Conservation (phyloP, 305 asterid genomes). For the Andrographis paniculata region DNA sequence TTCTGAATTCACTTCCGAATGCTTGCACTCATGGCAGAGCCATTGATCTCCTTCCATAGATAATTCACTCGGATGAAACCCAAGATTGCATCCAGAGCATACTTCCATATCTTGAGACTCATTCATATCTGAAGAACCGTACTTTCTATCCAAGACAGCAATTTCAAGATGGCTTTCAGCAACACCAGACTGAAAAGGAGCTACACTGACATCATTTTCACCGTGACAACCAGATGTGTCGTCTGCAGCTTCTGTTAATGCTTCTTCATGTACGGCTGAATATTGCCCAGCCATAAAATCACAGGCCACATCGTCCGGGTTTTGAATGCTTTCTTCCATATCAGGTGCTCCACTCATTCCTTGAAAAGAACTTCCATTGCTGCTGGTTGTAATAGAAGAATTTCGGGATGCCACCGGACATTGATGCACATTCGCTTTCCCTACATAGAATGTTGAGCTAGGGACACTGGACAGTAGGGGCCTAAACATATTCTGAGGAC, state of each 20-base stretch:
- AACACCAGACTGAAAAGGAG: constrained; percentile 24
- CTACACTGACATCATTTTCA: constrained; percentile 18
- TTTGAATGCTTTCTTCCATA: constrained; percentile 57
- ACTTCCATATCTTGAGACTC: constrained; percentile 25
- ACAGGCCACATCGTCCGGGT: constrained; percentile 49
- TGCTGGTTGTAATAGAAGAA: constrained; percentile 85
- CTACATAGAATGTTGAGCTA: constrained; percentile 68
- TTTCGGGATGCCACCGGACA: constrained; percentile 48
- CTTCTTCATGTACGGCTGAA: constrained; percentile 42
- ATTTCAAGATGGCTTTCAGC: constrained; percentile 29
- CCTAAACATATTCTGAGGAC: constrained; percentile 91
- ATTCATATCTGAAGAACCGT: constrained; percentile 24
- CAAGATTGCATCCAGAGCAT: constrained; percentile 57
- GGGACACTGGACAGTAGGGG: constrained; percentile 95
- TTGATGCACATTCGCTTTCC: constrained; percentile 52
- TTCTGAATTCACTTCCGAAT: constrained; percentile 30
- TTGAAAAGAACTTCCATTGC: constrained; percentile 75
- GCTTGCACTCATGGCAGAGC: constrained; percentile 55
- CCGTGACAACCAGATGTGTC: constrained; percentile 33
- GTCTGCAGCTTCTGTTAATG: constrained; percentile 41
- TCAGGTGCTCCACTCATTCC: constrained; percentile 55
- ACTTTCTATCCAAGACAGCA: constrained; percentile 22
- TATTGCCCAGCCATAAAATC: constrained; percentile 29
- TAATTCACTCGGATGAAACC: constrained; percentile 30
- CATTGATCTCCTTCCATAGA: constrained; percentile 37